Base-by-base conservation (phyloP, 768 basidiomycete genomes). In the Lactarius psammicola region DNA sequence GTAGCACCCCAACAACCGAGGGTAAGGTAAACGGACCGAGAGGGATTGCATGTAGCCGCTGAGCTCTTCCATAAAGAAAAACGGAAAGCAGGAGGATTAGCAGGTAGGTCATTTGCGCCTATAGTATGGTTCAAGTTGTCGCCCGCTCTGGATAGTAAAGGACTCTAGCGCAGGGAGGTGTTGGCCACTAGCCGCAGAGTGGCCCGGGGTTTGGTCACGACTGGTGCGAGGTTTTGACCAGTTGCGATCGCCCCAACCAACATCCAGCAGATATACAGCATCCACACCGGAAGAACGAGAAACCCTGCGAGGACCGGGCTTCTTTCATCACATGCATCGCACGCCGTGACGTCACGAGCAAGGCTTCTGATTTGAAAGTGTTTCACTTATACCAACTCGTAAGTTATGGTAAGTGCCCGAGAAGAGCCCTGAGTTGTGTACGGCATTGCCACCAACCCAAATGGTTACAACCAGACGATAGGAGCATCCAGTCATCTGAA, bases 21-120 rank as follows among this genome's bases (percentile, higher is more conserved):
- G n/a, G 51, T 71, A 72, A 17, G 74, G 73, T 9, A 72, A 72
- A 18, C 72, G 70, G 31, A 73, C 68, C 62, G n/a, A 75, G 69
- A 38, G 73, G 71, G 34, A 72, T 51, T 46, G 65, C 60, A 9
- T 33, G n/a, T n/a, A n/a, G n/a, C 31, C 60, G 59, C 51, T 55
- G 54, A 7, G 66, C 59, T 49, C 11, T 40, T 33, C 42, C 59
- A 30, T 26, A n/a, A 13, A 3, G 17, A 20, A 54, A 66, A 49
- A 59, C 3, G 20, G 40, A 40, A 38, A 56, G 33, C 17, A n/a
- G 1, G 44, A 65, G 17, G 20, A 60, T 4, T 33, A 63, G 40
- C 8, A 62, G 31, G 20, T 54, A 13, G 20, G 20, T 40, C 9
- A 42, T 42, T 23, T 38, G 28, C 15, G 42, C 28, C 1, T 46